Percentiles rank a stretch among this genome's conserved stretches.
Conservation (phyloP, 371 early-diverging fungal species). For the Mucor piriformis region DNA sequence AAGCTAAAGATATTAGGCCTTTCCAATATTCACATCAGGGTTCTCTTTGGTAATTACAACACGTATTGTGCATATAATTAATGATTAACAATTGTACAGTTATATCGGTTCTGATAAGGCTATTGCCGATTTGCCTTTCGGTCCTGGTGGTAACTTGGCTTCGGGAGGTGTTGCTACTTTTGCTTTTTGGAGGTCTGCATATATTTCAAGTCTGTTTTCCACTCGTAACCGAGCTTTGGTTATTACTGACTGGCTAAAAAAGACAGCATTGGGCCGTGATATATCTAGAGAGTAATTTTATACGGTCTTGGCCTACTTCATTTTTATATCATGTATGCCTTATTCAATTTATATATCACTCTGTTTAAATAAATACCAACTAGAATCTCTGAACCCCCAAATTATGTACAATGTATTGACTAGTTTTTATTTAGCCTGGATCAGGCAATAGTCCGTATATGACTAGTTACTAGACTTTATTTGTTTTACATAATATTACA, state of each 20-base stretch:
- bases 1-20: slow-evolving; percentile 58
- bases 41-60: slow-evolving; percentile 67
- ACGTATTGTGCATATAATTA: neutral
- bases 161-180: slow-evolving; percentile 74
- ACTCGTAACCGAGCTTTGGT: slow-evolving; percentile 81
- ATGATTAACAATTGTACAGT: slow-evolving; percentile 22
- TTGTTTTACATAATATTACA: slow-evolving; percentile 53
- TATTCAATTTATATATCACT: neutral
- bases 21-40: slow-evolving; percentile 86
- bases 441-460: too few species aligned
- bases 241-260: slow-evolving; percentile 88
- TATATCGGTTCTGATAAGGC: slow-evolving; percentile 91
- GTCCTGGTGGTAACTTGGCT: slow-evolving; percentile 70
- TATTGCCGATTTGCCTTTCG: slow-evolving; percentile 85
- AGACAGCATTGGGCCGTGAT: slow-evolving; percentile 85
- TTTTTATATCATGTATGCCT: neutral
- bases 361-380: neutral
- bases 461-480: neutral
- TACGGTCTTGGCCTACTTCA: neutral
- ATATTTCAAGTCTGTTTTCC: slow-evolving; percentile 77
- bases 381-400: too few species aligned
- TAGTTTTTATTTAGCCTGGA: too few species aligned
- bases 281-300: slow-evolving; percentile 78
- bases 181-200: slow-evolving; percentile 79
- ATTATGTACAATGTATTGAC: too few species aligned